Base-by-base conservation (phyloP, 495 filamentous ascomycete genomes). In the Cryomyces antarcticus region DNA sequence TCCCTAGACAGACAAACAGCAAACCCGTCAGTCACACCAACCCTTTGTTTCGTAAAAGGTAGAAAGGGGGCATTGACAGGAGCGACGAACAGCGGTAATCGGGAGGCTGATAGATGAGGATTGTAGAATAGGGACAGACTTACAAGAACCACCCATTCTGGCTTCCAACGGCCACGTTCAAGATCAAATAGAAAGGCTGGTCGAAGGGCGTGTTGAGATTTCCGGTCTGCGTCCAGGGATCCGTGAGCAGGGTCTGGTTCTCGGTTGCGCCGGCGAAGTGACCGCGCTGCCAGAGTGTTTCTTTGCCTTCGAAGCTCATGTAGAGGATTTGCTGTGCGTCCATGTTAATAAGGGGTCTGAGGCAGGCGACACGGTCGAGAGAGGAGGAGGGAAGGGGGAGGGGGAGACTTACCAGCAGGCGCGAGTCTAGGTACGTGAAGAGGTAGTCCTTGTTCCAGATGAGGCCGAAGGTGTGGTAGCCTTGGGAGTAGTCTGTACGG, bases 381-480 rank as follows among this genome's bases (percentile, higher is more conserved):
- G 17, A 24, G 17, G 2, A 2, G 17, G 17, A 24, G 17, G 17
- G 17, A 24, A 24, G 17, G 17, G 17, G 17, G 17, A 24, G 17
- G 17, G 17, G 17, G 17, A 28, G 11, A 42, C 49, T 28, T 44
- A 52, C 49, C 39, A 54, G 34, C 3, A 56, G 46, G 24, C 53
- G 37, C 3, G 43, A 50, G 41, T 56, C 53, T 30, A 56, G 50
- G 30, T 56, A 56, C 11, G 48, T 56, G 45, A 53, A 56, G 6
- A 56, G 42, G 34, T 56, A 56, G 30, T 53, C 45, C 37, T 53
- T 43, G 30, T 43, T 50, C 53, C 53, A 56, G 46, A 34, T 7
- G 7, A 44, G 9, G 9, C 53, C 53, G 31, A 49, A 56, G 4
- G 51, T 51, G 30, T 56, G 53, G 34, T 53, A 56, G 10, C 24